Evolutionary conservation across 108 stramenopile species (phyloP).

Genomic region (Pseudonitzschia multistriata): DNA sequence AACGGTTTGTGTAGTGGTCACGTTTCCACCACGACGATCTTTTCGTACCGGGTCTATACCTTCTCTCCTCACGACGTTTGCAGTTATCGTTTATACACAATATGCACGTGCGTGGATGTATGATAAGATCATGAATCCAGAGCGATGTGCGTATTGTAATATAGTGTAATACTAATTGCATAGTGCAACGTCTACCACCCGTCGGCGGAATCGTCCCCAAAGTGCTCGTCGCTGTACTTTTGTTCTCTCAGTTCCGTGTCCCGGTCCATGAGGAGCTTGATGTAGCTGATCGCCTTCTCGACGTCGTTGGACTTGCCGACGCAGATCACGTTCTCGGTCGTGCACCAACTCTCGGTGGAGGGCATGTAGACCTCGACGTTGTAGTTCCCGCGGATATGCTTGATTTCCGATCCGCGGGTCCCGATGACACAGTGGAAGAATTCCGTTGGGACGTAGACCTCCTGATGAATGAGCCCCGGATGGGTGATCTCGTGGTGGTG

Average conservation of each 20-base stretch:
- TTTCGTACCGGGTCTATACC: no score
- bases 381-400: conserved; percentile 26
- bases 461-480: conserved; percentile 25
- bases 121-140: no score
- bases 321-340: conserved; percentile 19
- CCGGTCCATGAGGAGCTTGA: conserved; percentile 24
- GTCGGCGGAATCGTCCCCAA: conserved; percentile 12
- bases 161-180: no score
- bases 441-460: conserved; percentile 24
- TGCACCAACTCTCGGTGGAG: conserved; percentile 1
- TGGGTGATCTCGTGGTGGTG: conserved; percentile 25
- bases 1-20: no score
- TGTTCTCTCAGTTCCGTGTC: conserved; percentile 16
- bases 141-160: no score
- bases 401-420: conserved; percentile 25
- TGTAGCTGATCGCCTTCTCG: conserved; percentile 22
- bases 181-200: conserved; percentile 5
- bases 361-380: conserved; percentile 29
- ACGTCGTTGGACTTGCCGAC: conserved; percentile 23
- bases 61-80: no score
- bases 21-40: no score
- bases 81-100: not conserved
- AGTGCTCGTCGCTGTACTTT: conserved; percentile 22
- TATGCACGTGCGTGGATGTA: not conserved
- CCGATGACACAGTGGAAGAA: conserved; percentile 29